phyloP scores from a whole-genome alignment of 805 yeast species.

The Kuraishia hungarica region DNA sequence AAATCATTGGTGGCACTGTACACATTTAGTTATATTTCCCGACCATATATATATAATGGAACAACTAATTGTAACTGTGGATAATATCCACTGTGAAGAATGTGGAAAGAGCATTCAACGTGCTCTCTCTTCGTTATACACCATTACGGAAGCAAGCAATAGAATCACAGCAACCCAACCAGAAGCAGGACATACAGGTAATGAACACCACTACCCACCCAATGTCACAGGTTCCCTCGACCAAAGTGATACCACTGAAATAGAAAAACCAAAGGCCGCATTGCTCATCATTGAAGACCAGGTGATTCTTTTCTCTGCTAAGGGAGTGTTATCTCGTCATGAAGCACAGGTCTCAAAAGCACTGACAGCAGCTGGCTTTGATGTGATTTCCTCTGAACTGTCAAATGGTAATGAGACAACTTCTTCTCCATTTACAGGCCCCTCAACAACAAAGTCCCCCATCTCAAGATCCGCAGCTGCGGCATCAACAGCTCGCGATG shows the following conservation, averaged over 20 bases:
- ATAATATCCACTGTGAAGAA: slow-evolving; percentile 47
- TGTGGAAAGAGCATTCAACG: slow-evolving; percentile 33
- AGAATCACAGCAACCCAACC: slow-evolving; percentile 5
- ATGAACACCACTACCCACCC: slow-evolving; percentile 2
- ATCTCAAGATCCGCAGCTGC: neutral
- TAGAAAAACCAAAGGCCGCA: slow-evolving; percentile 10
- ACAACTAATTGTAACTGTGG: slow-evolving; percentile 18
- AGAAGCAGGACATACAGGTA: slow-evolving; percentile 8
- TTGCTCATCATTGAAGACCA: slow-evolving; percentile 16
- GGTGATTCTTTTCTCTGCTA: slow-evolving; percentile 19
- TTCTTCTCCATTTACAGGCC: neutral
- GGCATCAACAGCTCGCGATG: neutral
- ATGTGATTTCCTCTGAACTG: slow-evolving; percentile 15
- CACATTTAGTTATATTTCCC: too few relatives aligned
- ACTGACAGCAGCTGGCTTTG: slow-evolving; percentile 29
- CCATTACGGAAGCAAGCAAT: slow-evolving; percentile 1
- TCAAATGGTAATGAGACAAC: slow-evolving; percentile 2
- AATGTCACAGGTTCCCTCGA: neutral
- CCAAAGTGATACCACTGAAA: slow-evolving; percentile 2
- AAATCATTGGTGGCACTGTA: too few relatives aligned
- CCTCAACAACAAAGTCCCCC: neutral
- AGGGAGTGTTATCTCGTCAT: slow-evolving; percentile 9
- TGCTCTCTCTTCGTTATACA: slow-evolving; percentile 13
- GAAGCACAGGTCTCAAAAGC: slow-evolving; percentile 18
- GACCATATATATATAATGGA: slow-evolving; percentile 11